These are phyloP conservation scores for Delphinella strobiligena DNA, from an alignment of 2,329 filamentous ascomycete species.

Conservation along the genomic window DNA sequence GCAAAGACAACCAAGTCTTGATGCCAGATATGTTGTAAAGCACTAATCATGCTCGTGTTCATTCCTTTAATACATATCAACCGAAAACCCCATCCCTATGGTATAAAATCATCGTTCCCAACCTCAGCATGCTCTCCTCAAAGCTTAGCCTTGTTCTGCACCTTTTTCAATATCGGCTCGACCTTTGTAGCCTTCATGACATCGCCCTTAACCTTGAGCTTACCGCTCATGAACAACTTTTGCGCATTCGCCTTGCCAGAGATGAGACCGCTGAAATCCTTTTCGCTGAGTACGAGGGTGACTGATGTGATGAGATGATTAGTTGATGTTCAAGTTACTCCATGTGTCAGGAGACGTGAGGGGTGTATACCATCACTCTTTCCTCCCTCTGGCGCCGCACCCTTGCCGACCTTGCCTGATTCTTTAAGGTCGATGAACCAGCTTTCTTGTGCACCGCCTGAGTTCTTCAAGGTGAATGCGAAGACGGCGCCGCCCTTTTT, in stretches of 20 bases:
- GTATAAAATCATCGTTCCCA: too few species aligned
- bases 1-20: too few species aligned
- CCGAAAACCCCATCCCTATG: too few species aligned
- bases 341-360: too few species aligned
- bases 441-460: slow-evolving; percentile 61
- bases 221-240: slow-evolving; percentile 93
- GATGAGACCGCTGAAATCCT: slow-evolving; percentile 75
- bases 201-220: slow-evolving; percentile 96
- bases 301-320: slow-evolving; percentile 40
- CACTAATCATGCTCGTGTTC: too few species aligned
- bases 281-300: slow-evolving; percentile 72
- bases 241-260: slow-evolving; percentile 86
- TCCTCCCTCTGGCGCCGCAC: slow-evolving; percentile 51
- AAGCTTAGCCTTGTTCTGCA: slow-evolving; percentile 71
- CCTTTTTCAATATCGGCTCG: slow-evolving; percentile 84
- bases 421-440: slow-evolving; percentile 97
- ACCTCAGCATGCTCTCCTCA: neutral
- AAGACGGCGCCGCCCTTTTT: slow-evolving; percentile 82
- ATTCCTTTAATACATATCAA: too few species aligned
- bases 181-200: slow-evolving; percentile 98
- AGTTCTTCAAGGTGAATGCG: slow-evolving; percentile 87
- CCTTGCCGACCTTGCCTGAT: slow-evolving; percentile 69
- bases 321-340: neutral
- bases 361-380: slow-evolving; percentile 80
- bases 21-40: too few species aligned